Percentiles rank a stretch among this genome's conserved stretches.
Conservation (phyloP, 371 early-diverging fungal genomes). For the Cokeromyces recurvatus region DNA sequence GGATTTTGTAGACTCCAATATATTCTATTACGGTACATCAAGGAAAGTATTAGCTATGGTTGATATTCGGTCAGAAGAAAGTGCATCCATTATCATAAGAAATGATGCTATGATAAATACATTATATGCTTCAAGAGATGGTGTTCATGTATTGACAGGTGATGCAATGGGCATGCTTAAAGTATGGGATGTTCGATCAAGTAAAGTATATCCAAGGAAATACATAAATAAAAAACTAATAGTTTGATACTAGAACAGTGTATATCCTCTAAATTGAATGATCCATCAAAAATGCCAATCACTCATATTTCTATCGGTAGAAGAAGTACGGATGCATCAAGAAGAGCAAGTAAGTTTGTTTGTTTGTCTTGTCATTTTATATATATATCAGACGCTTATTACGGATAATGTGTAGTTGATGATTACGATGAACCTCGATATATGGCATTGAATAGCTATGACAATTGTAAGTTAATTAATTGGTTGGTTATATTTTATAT, state of each 20-base stretch:
- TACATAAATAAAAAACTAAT: no score
- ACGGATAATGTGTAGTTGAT: conserved; percentile 22
- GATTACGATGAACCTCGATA: conserved; percentile 77
- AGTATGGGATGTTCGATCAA: conserved; percentile 80
- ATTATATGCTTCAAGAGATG: conserved; percentile 68
- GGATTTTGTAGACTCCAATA: conserved; percentile 70
- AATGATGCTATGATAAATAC: conserved; percentile 86
- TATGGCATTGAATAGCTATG: conserved; percentile 84
- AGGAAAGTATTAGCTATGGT: conserved; percentile 69
- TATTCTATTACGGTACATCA: conserved; percentile 78
- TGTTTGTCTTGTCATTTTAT: not conserved
- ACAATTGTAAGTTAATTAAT: conserved; percentile 65
- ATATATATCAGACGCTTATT: not conserved
- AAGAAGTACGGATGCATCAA: conserved; percentile 46
- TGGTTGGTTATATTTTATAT: no score
- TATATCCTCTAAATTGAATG: conserved; percentile 58
- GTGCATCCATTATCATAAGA: conserved; percentile 39
- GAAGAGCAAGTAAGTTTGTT: conserved; percentile 31
- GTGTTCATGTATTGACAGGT: conserved; percentile 71
- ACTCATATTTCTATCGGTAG: conserved; percentile 68
- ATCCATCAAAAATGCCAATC: conserved; percentile 69
- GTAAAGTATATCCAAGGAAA: conserved; percentile 30
- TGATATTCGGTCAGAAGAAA: conserved; percentile 55
- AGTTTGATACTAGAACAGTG: conserved; percentile 46
- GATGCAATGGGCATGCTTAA: conserved; percentile 76